Evolutionary conservation across 352 stramenopile species (phyloP).

Genomic region (Phytophthora sp.): DNA sequence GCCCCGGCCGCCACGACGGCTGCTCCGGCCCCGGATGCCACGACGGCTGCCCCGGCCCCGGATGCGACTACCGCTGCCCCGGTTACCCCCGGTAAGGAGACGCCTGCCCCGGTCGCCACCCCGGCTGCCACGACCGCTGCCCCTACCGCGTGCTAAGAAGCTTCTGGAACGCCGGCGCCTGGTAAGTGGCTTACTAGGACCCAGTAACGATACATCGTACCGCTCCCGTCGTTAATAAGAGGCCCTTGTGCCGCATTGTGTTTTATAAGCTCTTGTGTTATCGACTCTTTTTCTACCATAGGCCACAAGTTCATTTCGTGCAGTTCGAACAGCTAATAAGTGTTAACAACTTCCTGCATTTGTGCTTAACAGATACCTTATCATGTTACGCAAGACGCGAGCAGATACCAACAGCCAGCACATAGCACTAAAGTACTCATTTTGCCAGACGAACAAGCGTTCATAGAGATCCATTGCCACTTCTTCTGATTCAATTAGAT

Average conservation of each 20-base stretch:
- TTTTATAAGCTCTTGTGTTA: conserved; percentile 29
- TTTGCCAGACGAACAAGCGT: too few relatives aligned
- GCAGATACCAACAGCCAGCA: too few relatives aligned
- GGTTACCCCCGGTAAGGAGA: neutral
- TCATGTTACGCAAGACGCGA: too few relatives aligned
- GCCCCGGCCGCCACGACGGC: conserved; percentile 11
- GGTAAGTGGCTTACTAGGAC: conserved; percentile 25
- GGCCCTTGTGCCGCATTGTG: conserved; percentile 24
- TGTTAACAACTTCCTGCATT: too few relatives aligned
- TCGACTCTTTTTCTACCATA: too few relatives aligned
- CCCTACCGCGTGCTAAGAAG: conserved; percentile 33
- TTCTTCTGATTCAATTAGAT: too few relatives aligned
- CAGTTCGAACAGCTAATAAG: too few relatives aligned
- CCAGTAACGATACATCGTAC: conserved; percentile 24
- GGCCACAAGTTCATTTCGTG: too few relatives aligned
- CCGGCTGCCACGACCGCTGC: neutral
- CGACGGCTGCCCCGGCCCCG: conserved; percentile 8
- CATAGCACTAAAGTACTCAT: too few relatives aligned
- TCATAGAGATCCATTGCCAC: too few relatives aligned
- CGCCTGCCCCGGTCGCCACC: conserved; percentile 5
- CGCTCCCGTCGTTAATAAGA: conserved; percentile 33
- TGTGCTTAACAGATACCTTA: too few relatives aligned
- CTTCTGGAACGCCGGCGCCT: conserved; percentile 11
- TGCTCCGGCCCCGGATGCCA: conserved; percentile 4
- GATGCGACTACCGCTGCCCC: neutral